These are phyloP conservation scores for Entomortierella parvispora DNA, from an alignment of 192 early-diverging fungal genomes.

Conservation along the genomic window DNA sequence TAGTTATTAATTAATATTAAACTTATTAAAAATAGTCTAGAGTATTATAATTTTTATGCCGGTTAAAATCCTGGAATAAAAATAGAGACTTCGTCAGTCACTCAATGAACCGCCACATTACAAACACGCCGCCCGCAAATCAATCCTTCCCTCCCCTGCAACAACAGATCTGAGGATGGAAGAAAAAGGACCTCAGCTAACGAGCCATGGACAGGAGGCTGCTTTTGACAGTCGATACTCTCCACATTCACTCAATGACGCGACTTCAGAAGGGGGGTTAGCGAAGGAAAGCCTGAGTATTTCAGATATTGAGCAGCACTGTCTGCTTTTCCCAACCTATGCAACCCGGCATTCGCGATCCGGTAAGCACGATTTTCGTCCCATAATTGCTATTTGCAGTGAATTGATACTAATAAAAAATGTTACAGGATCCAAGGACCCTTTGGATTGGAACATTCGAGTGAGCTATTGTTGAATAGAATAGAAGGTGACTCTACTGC, in stretches of 20 bases:
- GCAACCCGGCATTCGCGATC: conserved; percentile 49
- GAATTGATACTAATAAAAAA: neutral
- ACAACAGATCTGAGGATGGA: too few relatives aligned
- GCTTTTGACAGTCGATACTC: too few relatives aligned
- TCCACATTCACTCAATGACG: too few relatives aligned
- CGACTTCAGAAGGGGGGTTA: neutral
- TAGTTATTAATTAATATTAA: neutral
- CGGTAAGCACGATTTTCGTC: conserved; percentile 15
- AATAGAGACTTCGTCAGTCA: too few relatives aligned
- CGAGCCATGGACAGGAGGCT: too few relatives aligned
- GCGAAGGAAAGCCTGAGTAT: neutral
- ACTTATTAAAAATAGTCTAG: neutral
- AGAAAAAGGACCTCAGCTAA: too few relatives aligned
- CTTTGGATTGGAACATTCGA: conserved; percentile 47
- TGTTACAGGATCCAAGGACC: conserved; percentile 43
- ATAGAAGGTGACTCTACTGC: conserved; percentile 1
- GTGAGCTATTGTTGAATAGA: neutral
- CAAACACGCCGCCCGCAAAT: too few relatives aligned
- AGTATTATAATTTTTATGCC: too few relatives aligned
- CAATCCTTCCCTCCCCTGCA: too few relatives aligned
- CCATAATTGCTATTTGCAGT: neutral
- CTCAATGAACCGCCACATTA: too few relatives aligned
- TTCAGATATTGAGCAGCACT: conserved; percentile 45
- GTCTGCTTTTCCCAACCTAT: conserved; percentile 62
- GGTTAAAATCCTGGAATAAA: too few relatives aligned